Evolutionary conservation across 2,329 filamentous ascomycete genomes (phyloP), one percentile per base, ranked within the genome.

Genomic region (Pseudodiploospora longispora): DNA sequence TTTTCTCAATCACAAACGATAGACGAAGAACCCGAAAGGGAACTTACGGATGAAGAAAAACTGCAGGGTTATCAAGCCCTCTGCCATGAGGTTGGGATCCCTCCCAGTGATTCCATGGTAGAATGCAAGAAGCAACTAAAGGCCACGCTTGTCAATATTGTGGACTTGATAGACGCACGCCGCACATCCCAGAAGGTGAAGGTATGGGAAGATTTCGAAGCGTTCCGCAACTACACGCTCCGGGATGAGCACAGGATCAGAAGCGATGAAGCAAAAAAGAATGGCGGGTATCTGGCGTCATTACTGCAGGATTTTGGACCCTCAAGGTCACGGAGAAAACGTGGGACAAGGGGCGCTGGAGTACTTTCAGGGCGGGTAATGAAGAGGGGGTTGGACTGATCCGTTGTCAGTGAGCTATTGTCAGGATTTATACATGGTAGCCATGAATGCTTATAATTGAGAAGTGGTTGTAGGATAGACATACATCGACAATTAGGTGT

Each of bases 81-180:
- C 4, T 59, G 58, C 48, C 31, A 10, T n/a, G 57, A 61, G 41
- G 52, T 63, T 35, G 43, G 55, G 31, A 50, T 64, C 7, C 39
- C 45, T 4, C 38, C 44, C 8, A 40, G 43, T 10, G 42, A 50
- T 29, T 51, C 52, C 4, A 36, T 53, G 1, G 19, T 33, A 1
- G 49, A 56, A 28, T 61, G 57, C 50, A 57, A 55, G 42, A 39
- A 30, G 10, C 6, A 39, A 2, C 41, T 60, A 27, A 59, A 56
- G 50, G 53, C 29, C 27, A 57, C 48, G 32, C 51, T 57, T 0
- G 58, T 62, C 46, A 62, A 62, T 38, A 62, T 62, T 32, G 48
- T 62, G 0, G 57, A 61, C 40, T 47, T 62, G 33, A 59, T 63
- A 30, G 55, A 63, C 38, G 47, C 58, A 10, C 51, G 52, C 31